Base-by-base conservation (phyloP, 495 filamentous ascomycete genomes). In the Penicillium maclennaniae region DNA sequence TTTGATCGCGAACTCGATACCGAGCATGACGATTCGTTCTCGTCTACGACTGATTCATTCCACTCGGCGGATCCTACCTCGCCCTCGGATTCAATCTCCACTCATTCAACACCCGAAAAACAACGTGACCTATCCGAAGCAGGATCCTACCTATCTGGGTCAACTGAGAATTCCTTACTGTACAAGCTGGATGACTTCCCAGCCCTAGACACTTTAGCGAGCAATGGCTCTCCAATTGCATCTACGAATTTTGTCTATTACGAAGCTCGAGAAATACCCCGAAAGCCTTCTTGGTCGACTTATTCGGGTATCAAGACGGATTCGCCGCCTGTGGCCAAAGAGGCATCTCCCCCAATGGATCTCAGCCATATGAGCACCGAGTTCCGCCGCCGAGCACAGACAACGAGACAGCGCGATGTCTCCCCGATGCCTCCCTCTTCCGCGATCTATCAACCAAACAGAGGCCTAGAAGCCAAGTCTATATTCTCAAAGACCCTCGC, bases 401-500 rank as follows among this genome's bases (percentile, higher is more conserved):
- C 78, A 19, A 80, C 85, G 6, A 79, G 76, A 48, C 70, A 79
- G 55, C 80, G 83, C 23, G 78, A 80, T 34, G 72, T 87, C n/a
- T 89, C 88, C 6, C 87, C 88, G 0, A 75, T 91, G 54, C 86
- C 87, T 9, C 72, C 85, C 2, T 71, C 82, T 7, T 84, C 84
- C 2, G 83, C 86, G 44, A 70, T 91, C 16, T 83, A 86, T 58
- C 72, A 76, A 26, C 79, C 85, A 15, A 43, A 53, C 0, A 50
- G 42, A 53, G 66, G 80, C 45, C 76, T 83, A 31, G 74, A 91
- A 21, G 83, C 88, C 1, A 73, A 80, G 9, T 80, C 82, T 0
- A 78, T 96, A 21, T 73, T 95, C 16, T 80, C 85, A 25, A 90
- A 87, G 68, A 90, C 89, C 0, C 84, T 82, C 62, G 81, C 87